Evolutionary conservation across 345 rosid genomes (phyloP).

Genomic region (Eucalyptus victrix): DNA sequence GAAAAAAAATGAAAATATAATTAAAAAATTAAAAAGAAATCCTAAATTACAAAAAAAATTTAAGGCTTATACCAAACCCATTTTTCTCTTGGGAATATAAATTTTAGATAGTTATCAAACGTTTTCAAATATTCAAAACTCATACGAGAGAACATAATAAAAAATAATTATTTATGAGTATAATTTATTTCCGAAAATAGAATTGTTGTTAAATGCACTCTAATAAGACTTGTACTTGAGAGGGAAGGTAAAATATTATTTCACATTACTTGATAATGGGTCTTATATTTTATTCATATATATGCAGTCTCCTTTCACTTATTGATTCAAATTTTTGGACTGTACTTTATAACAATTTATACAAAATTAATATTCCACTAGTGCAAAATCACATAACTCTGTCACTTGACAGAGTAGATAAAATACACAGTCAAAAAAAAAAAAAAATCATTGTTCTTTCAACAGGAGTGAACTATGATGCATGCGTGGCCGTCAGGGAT

Average conservation of each 20-base stretch:
- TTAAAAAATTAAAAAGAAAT: no score
- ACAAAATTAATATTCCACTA: background rate
- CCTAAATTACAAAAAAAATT: no score
- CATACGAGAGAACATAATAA: rapidly evolving
- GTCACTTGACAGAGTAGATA: background rate
- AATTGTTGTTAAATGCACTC: no score
- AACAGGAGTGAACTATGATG: background rate
- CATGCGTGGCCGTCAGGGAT: background rate
- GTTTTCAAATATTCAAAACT: no score
- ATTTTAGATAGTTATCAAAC: no score
- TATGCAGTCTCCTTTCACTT: no score
- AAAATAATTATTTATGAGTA: no score
- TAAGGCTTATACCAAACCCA: no score
- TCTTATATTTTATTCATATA: no score
- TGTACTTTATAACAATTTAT: background rate
- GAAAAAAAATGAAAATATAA: no score
- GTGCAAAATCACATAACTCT: background rate
- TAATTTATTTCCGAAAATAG: no score
- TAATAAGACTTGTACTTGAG: background rate
- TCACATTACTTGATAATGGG: background rate
- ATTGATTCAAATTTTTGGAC: no score
- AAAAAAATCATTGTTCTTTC: background rate
- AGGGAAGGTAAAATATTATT: background rate
- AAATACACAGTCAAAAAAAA: background rate
- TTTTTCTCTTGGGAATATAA: rapidly evolving